Percentiles rank a stretch among this genome's conserved stretches.
These are phyloP conservation scores for Darksidea phi DNA, from an alignment of 495 filamentous ascomycete genomes.

Conservation along the genomic window DNA sequence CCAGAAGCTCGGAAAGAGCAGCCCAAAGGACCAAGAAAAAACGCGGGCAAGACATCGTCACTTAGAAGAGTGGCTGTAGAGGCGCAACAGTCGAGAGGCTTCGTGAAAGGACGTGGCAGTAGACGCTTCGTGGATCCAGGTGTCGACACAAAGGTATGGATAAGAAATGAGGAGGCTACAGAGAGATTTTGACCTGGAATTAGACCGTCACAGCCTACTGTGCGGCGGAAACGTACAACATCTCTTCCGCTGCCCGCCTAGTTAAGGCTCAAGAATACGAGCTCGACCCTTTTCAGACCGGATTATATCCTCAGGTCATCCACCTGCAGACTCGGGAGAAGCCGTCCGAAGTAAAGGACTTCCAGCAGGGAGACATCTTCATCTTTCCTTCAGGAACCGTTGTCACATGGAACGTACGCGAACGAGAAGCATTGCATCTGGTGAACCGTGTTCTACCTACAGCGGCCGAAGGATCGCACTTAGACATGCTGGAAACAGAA, in stretches of 20 bases:
- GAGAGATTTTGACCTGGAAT: not conserved
- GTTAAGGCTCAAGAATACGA: conserved; percentile 68
- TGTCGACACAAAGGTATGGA: conserved; percentile 41
- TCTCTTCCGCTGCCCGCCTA: conserved; percentile 67
- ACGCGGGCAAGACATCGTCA: conserved; percentile 35
- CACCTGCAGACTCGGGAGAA: conserved; percentile 62
- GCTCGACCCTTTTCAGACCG: conserved; percentile 60
- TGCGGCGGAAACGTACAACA: conserved; percentile 82
- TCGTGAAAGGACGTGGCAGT: conserved; percentile 40
- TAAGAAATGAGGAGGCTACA: not conserved
- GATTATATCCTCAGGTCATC: conserved; percentile 64
- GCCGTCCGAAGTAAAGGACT: conserved; percentile 60
- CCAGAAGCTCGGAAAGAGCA: not conserved
- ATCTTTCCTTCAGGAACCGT: conserved; percentile 97
- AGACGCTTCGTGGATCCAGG: conserved; percentile 44
- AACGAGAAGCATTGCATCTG: conserved; percentile 67
- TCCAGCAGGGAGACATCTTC: conserved; percentile 78
- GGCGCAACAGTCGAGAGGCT: conserved; percentile 42
- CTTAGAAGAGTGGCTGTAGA: conserved; percentile 43
- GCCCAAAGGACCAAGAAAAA: conserved; percentile 17
- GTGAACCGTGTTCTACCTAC: conserved; percentile 69
- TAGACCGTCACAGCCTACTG: conserved; percentile 76
- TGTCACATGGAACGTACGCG: conserved; percentile 81
- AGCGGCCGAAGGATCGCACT: conserved; percentile 72
- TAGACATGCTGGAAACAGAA: conserved; percentile 73